A percentile compares a stretch with the other conserved stretches of the same genome.
phyloP scores from a whole-genome alignment of 1,284 basidiomycete species.

The Porogramme epimiltina region DNA sequence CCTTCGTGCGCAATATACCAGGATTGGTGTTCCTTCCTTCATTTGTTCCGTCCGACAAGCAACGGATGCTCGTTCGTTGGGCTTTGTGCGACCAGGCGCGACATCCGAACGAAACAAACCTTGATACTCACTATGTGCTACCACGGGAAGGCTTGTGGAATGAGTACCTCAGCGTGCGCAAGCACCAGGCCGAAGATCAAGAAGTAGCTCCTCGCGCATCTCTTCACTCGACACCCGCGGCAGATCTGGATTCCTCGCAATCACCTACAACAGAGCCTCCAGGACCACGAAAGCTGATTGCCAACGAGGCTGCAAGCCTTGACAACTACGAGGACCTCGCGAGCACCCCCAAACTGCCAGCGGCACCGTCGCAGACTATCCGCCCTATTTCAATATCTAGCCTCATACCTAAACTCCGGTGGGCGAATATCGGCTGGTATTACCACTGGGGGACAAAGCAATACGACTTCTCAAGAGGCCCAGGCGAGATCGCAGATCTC shows the following conservation, averaged over 20 bases:
- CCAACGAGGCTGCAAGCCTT: slow-evolving; percentile 62
- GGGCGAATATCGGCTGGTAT: slow-evolving; percentile 92
- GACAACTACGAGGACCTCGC: slow-evolving; percentile 49
- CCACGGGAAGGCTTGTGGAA: slow-evolving; percentile 78
- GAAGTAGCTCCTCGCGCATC: slow-evolving; percentile 42
- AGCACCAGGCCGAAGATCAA: slow-evolving; percentile 32
- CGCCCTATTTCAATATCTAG: slow-evolving; percentile 46
- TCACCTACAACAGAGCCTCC: slow-evolving; percentile 28
- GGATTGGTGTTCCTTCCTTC: slow-evolving; percentile 82
- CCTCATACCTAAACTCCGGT: slow-evolving; percentile 76
- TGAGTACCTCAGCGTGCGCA: slow-evolving; percentile 43
- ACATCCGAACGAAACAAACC: slow-evolving; percentile 83
- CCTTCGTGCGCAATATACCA: slow-evolving; percentile 32
- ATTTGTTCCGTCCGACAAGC: slow-evolving; percentile 62
- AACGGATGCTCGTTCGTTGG: slow-evolving; percentile 69
- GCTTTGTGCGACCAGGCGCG: slow-evolving; percentile 75
- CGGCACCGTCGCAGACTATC: slow-evolving; percentile 57
- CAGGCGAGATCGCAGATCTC: slow-evolving; percentile 58
- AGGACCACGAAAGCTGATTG: slow-evolving; percentile 67
- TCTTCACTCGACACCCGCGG: background rate
- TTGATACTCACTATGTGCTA: slow-evolving; percentile 81
- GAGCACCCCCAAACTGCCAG: slow-evolving; percentile 55
- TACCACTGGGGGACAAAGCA: slow-evolving; percentile 94
- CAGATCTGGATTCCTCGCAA: slow-evolving; percentile 13
- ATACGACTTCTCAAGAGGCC: slow-evolving; percentile 80